Conservation (phyloP, 2,329 filamentous ascomycete species). For the Fusarium marasasianum region DNA sequence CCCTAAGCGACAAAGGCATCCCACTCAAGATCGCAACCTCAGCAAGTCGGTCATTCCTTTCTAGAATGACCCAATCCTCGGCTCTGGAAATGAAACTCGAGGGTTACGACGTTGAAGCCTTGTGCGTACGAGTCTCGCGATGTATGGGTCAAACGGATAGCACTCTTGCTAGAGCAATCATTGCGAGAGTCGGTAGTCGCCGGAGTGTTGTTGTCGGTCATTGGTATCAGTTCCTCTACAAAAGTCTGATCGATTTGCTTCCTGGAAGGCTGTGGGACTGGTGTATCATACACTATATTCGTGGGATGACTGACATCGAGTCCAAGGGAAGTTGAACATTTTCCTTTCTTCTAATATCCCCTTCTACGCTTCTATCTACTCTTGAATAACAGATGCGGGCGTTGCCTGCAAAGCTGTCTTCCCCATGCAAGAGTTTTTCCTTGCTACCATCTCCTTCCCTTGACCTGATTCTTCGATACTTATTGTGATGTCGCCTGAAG, state of each 20-base stretch:
- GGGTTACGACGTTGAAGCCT: not conserved
- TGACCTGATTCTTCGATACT: no score
- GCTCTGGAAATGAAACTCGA: not conserved
- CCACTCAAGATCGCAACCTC: not conserved
- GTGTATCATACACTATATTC: not conserved
- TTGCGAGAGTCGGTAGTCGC: not conserved
- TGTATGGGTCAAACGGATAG: not conserved
- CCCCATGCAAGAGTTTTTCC: not conserved
- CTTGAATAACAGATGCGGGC: not conserved
- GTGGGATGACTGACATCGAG: not conserved
- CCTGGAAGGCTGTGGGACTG: not conserved
- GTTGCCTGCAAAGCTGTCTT: not conserved
- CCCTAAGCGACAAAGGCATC: not conserved
- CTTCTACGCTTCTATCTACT: no score
- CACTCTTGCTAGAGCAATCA: not conserved
- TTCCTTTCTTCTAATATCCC: not conserved
- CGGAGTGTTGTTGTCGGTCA: not conserved
- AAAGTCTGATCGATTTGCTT: not conserved
- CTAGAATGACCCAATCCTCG: not conserved
- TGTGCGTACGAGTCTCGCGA: not conserved
- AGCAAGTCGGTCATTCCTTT: not conserved
- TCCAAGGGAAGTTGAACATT: not conserved
- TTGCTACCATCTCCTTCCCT: not conserved
- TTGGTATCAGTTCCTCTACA: not conserved
- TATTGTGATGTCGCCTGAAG: not conserved